Conservation (phyloP, 805 yeast genomes). For the Pichia thaimueangensis region DNA sequence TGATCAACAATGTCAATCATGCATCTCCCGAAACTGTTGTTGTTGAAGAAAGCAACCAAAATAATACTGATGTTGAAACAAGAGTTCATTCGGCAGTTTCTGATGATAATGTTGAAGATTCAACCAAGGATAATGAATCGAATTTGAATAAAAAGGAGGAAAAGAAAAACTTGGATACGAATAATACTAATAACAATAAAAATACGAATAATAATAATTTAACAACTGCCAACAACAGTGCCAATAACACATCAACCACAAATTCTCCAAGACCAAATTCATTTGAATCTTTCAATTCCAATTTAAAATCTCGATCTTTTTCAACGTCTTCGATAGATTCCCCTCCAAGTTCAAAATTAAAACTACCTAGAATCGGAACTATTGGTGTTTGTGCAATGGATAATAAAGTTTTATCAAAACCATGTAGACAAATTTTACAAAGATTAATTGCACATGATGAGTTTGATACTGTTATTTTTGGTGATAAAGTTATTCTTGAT, state of each 20-base stretch:
- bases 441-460: conserved; percentile 88
- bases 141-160: not conserved
- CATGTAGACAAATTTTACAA: conserved; percentile 86
- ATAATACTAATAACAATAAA: not conserved
- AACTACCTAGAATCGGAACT: conserved; percentile 72
- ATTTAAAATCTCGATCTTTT: conserved; percentile 23
- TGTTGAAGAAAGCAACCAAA: not conserved
- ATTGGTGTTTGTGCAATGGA: conserved; percentile 99
- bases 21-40: not conserved
- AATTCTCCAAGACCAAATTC: conserved; percentile 11
- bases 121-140: not conserved
- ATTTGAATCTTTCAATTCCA: conserved; percentile 10
- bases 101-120: not conserved
- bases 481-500: conserved; percentile 93
- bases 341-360: conserved; percentile 41
- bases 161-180: no score
- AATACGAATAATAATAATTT: not conserved
- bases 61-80: not conserved
- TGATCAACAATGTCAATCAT: not conserved
- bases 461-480: conserved; percentile 93
- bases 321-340: conserved; percentile 24
- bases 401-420: conserved; percentile 90
- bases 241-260: not conserved
- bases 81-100: not conserved
- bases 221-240: not conserved